These are phyloP conservation scores for Aristolochia californica DNA, from an alignment of 164 flowering plant genomes.

Conservation along the genomic window DNA sequence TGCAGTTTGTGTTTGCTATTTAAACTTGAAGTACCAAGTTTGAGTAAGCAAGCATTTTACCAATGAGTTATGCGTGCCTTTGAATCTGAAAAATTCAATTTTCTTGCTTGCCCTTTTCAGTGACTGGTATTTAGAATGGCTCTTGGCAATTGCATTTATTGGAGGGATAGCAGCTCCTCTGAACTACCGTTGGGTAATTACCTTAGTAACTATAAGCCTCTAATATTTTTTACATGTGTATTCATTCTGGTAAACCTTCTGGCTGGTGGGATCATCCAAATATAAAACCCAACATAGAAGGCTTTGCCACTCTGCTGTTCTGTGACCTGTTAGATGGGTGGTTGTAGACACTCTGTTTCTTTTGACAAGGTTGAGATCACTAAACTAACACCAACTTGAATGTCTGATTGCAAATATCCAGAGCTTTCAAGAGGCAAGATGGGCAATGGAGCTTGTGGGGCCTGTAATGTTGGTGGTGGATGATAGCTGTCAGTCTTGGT, in stretches of 20 bases:
- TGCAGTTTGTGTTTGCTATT: neutral
- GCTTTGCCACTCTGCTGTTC: too few relatives aligned
- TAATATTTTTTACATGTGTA: neutral
- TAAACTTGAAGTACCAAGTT: neutral
- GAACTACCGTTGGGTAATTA: conserved; percentile 72
- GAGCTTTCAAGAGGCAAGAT: conserved; percentile 64
- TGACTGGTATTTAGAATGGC: conserved; percentile 68
- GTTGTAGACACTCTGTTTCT: too few relatives aligned
- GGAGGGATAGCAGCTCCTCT: conserved; percentile 73
- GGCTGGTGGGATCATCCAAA: neutral
- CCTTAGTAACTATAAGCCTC: neutral
- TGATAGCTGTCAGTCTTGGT: conserved; percentile 40
- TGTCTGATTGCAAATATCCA: conserved; percentile 9
- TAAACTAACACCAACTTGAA: too few relatives aligned
- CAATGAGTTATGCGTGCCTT: neutral
- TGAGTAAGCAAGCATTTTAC: too few relatives aligned
- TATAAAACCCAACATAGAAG: neutral
- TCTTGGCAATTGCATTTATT: conserved; percentile 58
- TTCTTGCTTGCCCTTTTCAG: conserved; percentile 17
- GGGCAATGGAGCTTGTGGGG: conserved; percentile 39
- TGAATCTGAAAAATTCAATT: neutral
- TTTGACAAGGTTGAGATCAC: too few relatives aligned
- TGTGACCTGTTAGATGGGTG: too few relatives aligned
- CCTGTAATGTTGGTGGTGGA: conserved; percentile 69
- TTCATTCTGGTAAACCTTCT: neutral